phyloP scores from a whole-genome alignment of 306 rosid genomes.

The Cicer bijugum region DNA sequence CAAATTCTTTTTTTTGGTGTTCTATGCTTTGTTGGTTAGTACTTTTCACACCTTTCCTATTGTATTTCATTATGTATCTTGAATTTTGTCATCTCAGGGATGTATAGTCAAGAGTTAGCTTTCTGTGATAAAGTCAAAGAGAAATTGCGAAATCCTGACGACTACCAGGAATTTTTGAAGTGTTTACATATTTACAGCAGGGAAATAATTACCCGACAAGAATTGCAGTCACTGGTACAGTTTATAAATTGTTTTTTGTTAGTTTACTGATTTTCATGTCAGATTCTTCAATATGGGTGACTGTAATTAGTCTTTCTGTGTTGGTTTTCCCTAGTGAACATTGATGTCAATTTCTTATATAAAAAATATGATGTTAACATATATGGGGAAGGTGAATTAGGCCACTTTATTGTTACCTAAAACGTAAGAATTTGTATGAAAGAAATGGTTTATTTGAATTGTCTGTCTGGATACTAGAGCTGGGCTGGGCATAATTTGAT shows the following conservation, averaged over 20 bases:
- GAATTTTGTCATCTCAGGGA: slow-evolving; percentile 57
- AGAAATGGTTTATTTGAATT: slow-evolving; percentile 1
- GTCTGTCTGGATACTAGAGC: background rate
- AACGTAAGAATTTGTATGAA: background rate
- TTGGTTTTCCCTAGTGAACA: slow-evolving; percentile 15
- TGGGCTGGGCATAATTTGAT: background rate
- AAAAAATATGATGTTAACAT: slow-evolving; percentile 31
- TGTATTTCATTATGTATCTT: slow-evolving; percentile 38
- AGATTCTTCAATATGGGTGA: slow-evolving; percentile 31
- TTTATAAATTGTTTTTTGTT: slow-evolving; percentile 10
- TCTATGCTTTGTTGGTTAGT: slow-evolving; percentile 16
- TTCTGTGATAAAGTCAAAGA: slow-evolving; percentile 91
- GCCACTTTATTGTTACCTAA: background rate
- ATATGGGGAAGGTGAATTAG: slow-evolving; percentile 1
- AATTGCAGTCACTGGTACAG: slow-evolving; percentile 88
- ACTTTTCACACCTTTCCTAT: slow-evolving; percentile 26
- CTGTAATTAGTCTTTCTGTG: slow-evolving; percentile 17
- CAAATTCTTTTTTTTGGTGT: slow-evolving; percentile 15
- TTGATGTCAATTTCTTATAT: slow-evolving; percentile 28
- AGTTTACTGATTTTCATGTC: slow-evolving; percentile 33
- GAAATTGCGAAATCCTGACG: slow-evolving; percentile 74
- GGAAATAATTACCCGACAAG: slow-evolving; percentile 87
- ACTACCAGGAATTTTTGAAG: slow-evolving; percentile 96
- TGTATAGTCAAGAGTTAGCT: slow-evolving; percentile 75
- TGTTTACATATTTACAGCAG: slow-evolving; percentile 94